Base-by-base conservation (phyloP, 768 basidiomycete genomes). In the Chalciporus sphaerocephalus region DNA sequence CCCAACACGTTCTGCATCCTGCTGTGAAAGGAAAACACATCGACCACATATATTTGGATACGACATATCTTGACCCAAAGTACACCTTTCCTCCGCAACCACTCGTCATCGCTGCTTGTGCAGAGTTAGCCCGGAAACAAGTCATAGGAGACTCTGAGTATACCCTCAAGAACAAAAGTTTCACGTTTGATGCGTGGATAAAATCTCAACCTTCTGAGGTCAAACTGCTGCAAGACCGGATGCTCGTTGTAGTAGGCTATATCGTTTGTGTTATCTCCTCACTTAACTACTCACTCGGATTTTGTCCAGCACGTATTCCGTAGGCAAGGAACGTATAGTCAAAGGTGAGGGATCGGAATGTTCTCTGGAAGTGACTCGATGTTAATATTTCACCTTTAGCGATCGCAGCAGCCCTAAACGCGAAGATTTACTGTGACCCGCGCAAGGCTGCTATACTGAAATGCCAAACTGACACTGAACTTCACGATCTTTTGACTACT, bases 241-340 rank as follows among this genome's bases (percentile, higher is more conserved):
- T 69, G 22, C 68, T 91, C 12, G 72, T 92, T 44, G 76, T 90
- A 25, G 78, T 92, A 11, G 89, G 89, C 90, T 89, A 59, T 4
- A 74, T 36, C 28, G 21, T 5, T 15, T 39, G 8, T 11, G 9
- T n/a, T 15, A 7, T 7, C 8, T 33, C 20, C 16, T 28, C 18
- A 37, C 23, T 32, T n/a, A 17, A 15, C n/a, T n/a, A 8, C 15
- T 32, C 15, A 11, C 42, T 54, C 21, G 52, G 21, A 18, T 18
- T 11, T 40, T n/a, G 36, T 44, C 32, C 48, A 92, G 92, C 9
- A 97, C 96, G 0, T 99, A 99, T 66, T 91, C 91, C 0, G 92
- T 98, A 39, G 96, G 96, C 32, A 99, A 99, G 64, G 96, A 99
- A 65, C 83, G 96, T 18, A 87, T 98, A 32, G 93, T 96, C 32